Conservation (phyloP, 495 filamentous ascomycete genomes). For the Barbatosphaeria neglecta region DNA sequence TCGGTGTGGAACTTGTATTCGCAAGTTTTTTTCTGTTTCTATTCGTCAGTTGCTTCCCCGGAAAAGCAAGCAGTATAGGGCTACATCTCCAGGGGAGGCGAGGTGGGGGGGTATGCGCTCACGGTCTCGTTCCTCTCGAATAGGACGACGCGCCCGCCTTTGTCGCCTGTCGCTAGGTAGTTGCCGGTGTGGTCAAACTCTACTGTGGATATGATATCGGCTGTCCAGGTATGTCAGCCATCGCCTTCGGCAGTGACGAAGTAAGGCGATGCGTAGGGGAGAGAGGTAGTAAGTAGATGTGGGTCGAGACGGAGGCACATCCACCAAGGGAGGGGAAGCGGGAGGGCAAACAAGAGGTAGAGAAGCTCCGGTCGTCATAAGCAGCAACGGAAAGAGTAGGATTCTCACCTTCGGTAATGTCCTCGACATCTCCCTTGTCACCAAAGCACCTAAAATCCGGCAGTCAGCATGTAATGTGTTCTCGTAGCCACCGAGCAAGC, state of each 20-base stretch:
- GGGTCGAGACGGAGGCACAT: not conserved
- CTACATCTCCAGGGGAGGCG: too few species aligned
- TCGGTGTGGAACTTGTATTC: conserved; percentile 99
- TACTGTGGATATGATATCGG: conserved; percentile 98
- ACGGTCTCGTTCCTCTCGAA: conserved; percentile 98
- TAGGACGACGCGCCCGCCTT: conserved; percentile 89
- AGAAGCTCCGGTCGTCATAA: not conserved
- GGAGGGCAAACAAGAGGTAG: not conserved
- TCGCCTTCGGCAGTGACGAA: not conserved
- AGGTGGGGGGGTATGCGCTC: conserved; percentile 20
- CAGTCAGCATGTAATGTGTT: conserved; percentile 7
- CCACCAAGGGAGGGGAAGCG: not conserved
- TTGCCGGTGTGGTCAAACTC: conserved; percentile 99
- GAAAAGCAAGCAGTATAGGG: conserved; percentile 10
- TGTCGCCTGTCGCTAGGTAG: conserved; percentile 95
- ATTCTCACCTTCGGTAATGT: conserved; percentile 91
- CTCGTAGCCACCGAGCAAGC: too few species aligned
- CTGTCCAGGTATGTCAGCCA: conserved; percentile 36
- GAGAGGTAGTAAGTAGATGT: too few species aligned
- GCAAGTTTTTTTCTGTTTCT: conserved; percentile 90
- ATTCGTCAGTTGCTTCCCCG: conserved; percentile 7
- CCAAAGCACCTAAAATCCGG: conserved; percentile 72
- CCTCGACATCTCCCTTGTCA: conserved; percentile 98
- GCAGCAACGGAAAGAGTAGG: not conserved
- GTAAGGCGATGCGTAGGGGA: too few species aligned